These are phyloP conservation scores for Tetracentron sinense DNA, from an alignment of 164 flowering plant species.

Conservation along the genomic window DNA sequence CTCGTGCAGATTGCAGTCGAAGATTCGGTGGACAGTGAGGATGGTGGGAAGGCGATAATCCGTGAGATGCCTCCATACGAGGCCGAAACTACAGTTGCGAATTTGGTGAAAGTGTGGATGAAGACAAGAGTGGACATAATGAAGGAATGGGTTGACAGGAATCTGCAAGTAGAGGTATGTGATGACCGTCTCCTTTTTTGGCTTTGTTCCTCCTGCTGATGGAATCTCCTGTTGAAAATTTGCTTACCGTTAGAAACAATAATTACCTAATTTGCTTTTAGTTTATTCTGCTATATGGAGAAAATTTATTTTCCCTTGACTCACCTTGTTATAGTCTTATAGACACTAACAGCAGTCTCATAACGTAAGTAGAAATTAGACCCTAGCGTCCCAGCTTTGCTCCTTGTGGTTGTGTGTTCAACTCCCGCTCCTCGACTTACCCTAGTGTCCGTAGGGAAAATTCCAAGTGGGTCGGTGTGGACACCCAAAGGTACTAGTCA, in stretches of 20 bases:
- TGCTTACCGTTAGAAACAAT: too few species aligned
- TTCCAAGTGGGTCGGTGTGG: too few species aligned
- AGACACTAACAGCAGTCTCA: too few species aligned
- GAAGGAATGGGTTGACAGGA: conserved; percentile 74
- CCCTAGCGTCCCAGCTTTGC: too few species aligned
- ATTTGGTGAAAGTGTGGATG: conserved; percentile 71
- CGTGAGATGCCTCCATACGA: conserved; percentile 92
- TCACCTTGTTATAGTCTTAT: too few species aligned
- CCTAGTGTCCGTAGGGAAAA: too few species aligned
- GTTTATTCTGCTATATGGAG: too few species aligned
- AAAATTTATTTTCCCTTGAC: neutral
- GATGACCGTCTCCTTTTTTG: neutral
- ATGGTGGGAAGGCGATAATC: conserved; percentile 89
- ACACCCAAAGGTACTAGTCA: too few species aligned
- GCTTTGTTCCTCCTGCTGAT: neutral
- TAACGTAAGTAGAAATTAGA: too few species aligned
- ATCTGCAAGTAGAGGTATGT: conserved; percentile 81
- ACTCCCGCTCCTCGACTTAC: too few species aligned
- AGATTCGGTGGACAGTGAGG: conserved; percentile 91
- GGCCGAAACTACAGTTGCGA: conserved; percentile 62
- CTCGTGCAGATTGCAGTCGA: conserved; percentile 91
- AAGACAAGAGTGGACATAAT: conserved; percentile 58
- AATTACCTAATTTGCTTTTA: too few species aligned
- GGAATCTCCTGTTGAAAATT: neutral
- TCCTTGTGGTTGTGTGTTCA: too few species aligned